Percentiles rank a stretch among this genome's conserved stretches.
phyloP scores from a whole-genome alignment of 1,139 yeast genomes.

The Blastobotrys capitulatus region DNA sequence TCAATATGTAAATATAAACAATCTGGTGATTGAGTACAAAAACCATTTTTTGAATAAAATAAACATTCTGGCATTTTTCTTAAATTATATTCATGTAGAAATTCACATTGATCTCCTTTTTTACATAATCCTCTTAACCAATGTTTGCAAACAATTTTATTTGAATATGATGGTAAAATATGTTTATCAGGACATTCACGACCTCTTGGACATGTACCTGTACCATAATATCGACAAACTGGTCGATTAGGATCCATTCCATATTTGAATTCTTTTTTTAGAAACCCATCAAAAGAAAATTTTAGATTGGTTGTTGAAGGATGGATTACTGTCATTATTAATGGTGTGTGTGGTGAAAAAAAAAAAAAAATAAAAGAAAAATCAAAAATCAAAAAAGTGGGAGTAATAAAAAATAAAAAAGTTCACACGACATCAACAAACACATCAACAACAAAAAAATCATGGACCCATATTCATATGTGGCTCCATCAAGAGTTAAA shows the following conservation, averaged over 20 bases:
- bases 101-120: conserved; percentile 95
- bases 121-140: conserved; percentile 98
- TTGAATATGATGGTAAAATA: conserved; percentile 71
- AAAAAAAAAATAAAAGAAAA: background rate
- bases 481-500: conserved; percentile 60
- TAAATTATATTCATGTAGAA: conserved; percentile 87
- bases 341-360: background rate
- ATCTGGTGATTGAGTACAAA: conserved; percentile 91
- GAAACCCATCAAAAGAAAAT: conserved; percentile 80
- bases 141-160: conserved; percentile 93
- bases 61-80: conserved; percentile 97
- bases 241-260: conserved; percentile 90
- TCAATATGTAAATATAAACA: conserved; percentile 90
- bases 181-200: conserved; percentile 83
- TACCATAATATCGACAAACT: conserved; percentile 69
- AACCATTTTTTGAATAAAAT: conserved; percentile 80
- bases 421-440: background rate
- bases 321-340: conserved; percentile 18
- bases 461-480: conserved; percentile 41
- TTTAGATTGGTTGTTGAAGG: conserved; percentile 38
- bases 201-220: conserved; percentile 82
- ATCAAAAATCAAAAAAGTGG: background rate
- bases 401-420: background rate
- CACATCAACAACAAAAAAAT: background rate
- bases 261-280: conserved; percentile 73